Evolutionary conservation across 768 basidiomycete genomes (phyloP), one percentile per base, ranked within the genome.

Genomic region (Mycena belliarum): DNA sequence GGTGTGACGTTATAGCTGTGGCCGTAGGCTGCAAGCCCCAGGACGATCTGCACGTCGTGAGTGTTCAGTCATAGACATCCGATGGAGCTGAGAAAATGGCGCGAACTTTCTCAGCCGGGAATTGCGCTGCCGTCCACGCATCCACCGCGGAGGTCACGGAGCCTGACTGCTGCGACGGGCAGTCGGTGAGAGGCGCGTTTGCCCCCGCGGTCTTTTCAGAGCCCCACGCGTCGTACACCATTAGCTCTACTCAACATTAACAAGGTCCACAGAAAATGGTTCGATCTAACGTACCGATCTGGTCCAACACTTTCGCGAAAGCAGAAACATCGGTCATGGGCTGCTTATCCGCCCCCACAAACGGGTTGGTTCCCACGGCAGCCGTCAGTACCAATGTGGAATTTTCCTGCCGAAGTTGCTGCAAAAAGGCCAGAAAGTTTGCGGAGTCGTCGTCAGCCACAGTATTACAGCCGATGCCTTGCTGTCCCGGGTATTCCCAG

Each of bases 1-100:
- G 64, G 58, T 6, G 67, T 52, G 14, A 77, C 65, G 42, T 81
- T 78, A 77, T 76, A 95, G 26, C 90, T 84, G 73, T 92, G 92
- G 1, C 91, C 92, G 72, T 93, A 96, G 18, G 87, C 76, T 9
- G 93, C 84, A 0, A 96, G 87, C 51, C 94, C 95, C 12, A 98
- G 83, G 26, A 93, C 83, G 55, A 96, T 86, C 73, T 61, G 37
- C 40, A 16, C n/a, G n/a, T n/a, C n/a, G n/a, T n/a, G n/a, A n/a
- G n/a, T n/a, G 8, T 20, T 4, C 12, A 23, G 7, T 15, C 25
- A 21, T 32, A 32, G 6, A 32, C 18, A 26, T 2, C 21, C 8
- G 26, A 28, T 18, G 18, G 28, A n/a, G 11, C 8, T 20, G 46
- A 3, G 28, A 21, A 3, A 21, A 24, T 6, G 6, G 12, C 10